These are phyloP conservation scores for Solanum etuberosum DNA, from an alignment of 257 asterid species.

Conservation along the genomic window DNA sequence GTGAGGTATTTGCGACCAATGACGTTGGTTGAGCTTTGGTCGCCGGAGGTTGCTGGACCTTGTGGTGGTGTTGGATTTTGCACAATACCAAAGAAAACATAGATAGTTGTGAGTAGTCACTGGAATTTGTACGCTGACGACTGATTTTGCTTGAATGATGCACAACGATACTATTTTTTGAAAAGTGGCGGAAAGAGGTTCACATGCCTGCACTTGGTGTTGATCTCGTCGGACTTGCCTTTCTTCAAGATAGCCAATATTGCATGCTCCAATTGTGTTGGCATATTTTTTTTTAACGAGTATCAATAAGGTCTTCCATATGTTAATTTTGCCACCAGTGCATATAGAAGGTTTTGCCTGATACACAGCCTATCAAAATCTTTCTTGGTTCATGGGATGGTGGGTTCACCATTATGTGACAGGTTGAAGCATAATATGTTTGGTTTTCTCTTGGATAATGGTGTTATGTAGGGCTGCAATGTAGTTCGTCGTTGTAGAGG, in stretches of 20 bases:
- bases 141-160: neutral
- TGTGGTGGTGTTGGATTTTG: neutral
- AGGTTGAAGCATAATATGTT: neutral
- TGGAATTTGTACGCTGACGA: neutral
- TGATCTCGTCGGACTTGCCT: neutral
- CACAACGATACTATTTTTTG: no score
- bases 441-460: neutral
- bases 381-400: neutral
- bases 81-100: neutral
- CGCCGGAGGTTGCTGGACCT: neutral
- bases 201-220: neutral
- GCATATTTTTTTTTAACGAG: neutral
- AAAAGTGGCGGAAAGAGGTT: neutral
- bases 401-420: neutral
- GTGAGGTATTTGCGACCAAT: neutral
- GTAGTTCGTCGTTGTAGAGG: neutral
- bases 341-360: neutral
- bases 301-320: neutral
- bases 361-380: neutral
- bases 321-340: neutral
- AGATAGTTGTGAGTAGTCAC: neutral
- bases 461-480: neutral
- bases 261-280: neutral
- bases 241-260: neutral
- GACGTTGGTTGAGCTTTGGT: neutral